phyloP scores from a whole-genome alignment of 208 protist species.

The Leishmania gerbilli region DNA sequence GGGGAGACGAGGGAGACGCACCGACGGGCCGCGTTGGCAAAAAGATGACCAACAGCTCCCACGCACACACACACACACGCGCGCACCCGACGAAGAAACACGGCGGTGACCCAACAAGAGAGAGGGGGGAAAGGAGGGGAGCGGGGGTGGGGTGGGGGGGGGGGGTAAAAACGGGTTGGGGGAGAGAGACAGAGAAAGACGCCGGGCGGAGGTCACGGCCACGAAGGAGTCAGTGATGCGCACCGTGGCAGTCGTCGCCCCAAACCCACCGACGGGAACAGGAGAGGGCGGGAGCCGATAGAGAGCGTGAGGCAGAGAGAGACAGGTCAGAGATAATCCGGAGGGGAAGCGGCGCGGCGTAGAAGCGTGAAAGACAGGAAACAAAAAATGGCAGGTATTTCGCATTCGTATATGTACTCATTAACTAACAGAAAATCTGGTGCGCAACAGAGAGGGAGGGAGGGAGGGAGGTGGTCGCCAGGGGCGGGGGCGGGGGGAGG shows the following conservation, averaged over 20 bases:
- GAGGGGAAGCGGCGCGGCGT: neutral
- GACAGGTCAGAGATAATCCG: neutral
- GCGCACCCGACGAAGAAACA: neutral
- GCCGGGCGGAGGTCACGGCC: neutral
- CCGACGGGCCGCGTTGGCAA: too few species aligned
- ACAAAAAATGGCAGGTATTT: conserved; percentile 1
- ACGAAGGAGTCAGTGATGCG: neutral
- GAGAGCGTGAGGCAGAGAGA: neutral
- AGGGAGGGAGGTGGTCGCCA: neutral
- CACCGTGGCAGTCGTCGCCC: neutral
- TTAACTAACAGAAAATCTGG: neutral
- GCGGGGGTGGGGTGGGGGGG: too few species aligned
- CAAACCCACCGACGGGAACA: neutral
- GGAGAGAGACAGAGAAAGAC: neutral
- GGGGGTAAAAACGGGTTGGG: neutral
- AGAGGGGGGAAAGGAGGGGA: too few species aligned
- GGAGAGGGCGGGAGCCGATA: neutral
- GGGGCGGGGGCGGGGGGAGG: neutral
- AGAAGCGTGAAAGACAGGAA: neutral
- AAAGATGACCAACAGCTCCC: too few species aligned
- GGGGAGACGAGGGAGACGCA: neutral
- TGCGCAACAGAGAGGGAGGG: neutral
- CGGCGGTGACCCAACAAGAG: neutral
- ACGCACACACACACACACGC: neutral
- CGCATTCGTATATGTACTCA: too few species aligned